These are phyloP conservation scores for Wickerhamomyces queroliae DNA, from an alignment of 805 yeast genomes.

Conservation along the genomic window DNA sequence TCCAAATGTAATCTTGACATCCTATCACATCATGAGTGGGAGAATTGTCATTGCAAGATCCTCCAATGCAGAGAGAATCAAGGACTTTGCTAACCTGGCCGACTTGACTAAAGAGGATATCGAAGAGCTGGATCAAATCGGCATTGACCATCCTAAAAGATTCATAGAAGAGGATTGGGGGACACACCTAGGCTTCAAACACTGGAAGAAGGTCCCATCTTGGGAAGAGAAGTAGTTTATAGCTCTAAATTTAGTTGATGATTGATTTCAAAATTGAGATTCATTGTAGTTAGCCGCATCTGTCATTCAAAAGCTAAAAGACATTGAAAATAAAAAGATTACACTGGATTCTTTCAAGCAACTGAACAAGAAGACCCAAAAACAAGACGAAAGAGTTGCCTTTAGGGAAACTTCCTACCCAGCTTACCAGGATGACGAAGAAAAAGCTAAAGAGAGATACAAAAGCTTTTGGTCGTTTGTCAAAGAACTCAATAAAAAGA, in stretches of 20 bases:
- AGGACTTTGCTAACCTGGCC: slow-evolving; percentile 29
- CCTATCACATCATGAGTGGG: slow-evolving; percentile 61
- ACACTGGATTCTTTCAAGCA: no score
- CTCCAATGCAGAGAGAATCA: slow-evolving; percentile 57
- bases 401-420: no score
- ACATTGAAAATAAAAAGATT: no score
- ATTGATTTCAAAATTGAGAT: no score
- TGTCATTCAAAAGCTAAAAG: no score
- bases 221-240: slow-evolving; percentile 9
- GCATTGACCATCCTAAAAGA: slow-evolving; percentile 25
- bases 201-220: slow-evolving; percentile 12
- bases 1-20: slow-evolving; percentile 51
- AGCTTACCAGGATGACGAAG: no score
- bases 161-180: slow-evolving; percentile 24
- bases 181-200: slow-evolving; percentile 13
- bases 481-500: no score
- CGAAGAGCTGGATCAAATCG: slow-evolving; percentile 27
- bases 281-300: no score
- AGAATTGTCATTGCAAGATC: slow-evolving; percentile 67
- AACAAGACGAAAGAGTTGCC: no score
- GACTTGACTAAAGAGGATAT: slow-evolving; percentile 38
- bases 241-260: neutral
- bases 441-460: no score
- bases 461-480: no score
- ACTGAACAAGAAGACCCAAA: no score